Conservation (phyloP, 768 basidiomycete genomes). For the Termitomyces bulborhizus region DNA sequence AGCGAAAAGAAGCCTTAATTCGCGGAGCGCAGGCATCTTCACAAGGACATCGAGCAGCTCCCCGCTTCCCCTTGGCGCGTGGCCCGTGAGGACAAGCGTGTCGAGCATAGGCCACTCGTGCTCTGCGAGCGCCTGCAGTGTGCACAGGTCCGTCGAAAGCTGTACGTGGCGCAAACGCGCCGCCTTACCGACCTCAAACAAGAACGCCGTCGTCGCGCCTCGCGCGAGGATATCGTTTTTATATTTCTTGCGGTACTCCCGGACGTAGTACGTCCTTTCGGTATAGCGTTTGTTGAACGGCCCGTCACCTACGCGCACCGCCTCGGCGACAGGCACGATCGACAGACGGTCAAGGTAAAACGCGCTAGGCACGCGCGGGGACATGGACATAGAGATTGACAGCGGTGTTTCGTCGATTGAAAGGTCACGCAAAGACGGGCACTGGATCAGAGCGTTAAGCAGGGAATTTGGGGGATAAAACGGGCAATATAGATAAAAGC, state of each 20-base stretch:
- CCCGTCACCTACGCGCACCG: constrained; percentile 34
- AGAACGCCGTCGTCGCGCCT: constrained; percentile 21
- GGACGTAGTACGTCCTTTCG: constrained; percentile 28
- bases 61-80: constrained; percentile 23
- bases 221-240: constrained; percentile 27
- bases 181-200: constrained; percentile 26
- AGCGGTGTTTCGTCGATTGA: constrained; percentile 34
- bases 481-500: constrained; percentile 31
- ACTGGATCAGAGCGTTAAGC: constrained; percentile 28
- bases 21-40: constrained; percentile 28
- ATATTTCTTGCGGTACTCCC: constrained; percentile 33
- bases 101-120: constrained; percentile 30
- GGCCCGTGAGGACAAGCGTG: constrained; percentile 33
- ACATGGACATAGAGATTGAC: constrained; percentile 22
- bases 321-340: constrained; percentile 33
- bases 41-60: constrained; percentile 26
- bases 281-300: constrained; percentile 30
- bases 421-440: constrained; percentile 27
- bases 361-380: constrained; percentile 21
- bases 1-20: constrained; percentile 28
- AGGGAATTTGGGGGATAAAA: constrained; percentile 32
- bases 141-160: constrained; percentile 30
- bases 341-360: constrained; percentile 29
- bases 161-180: constrained; percentile 28
- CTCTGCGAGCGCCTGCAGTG: constrained; percentile 22